Base-by-base conservation (phyloP, 164 flowering plant species). In the Houttuynia cordata region DNA sequence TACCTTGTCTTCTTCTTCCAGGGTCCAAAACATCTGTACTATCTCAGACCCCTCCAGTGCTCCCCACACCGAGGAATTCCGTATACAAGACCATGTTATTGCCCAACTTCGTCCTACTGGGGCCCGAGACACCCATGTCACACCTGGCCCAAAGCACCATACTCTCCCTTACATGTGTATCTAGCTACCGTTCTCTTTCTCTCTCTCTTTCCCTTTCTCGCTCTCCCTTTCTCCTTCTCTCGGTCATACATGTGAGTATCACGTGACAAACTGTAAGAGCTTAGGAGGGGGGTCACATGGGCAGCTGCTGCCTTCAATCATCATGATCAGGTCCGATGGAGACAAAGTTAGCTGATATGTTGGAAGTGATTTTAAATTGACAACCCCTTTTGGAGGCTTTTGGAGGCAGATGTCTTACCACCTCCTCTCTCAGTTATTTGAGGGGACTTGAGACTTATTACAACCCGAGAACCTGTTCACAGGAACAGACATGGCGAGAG, bases 291-390 rank as follows among this genome's bases (percentile, higher is more conserved):
- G 7, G 19, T 57, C 59, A 34, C 59, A 57, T 57, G 59, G 59
- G 45, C 25, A 57, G 59, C 49, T 45, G 49, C 49, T 10, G 49
- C 49, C 59, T 57, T 57, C 59, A 57, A 57, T 57, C 59, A 57
- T 57, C 41, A 57, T 37, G 20, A 57, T 24, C 39, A 15, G 59
- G 34, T 56, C 19, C 57, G 7, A 56, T 19, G 15, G 45, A 57
- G 59, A 57, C 59, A 57, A 57, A 57, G 41, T 37, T 57, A 19
- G 59, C 37, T 34, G 59, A 57, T 24, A 57, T 57, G 45, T 54
- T 30, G 57, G 57, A 54, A 23, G 24, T 53, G 19, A 30, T 23
- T 19, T 22, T 6, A 54, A 54, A 23, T 53, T 12, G 25, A 53
- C 56, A 53, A 22, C 56, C 22, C 56, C 12, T 3, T 53, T 21